Evolutionary conservation across 2,329 filamentous ascomycete species (phyloP).

Genomic region (Colletotrichum salicis): DNA sequence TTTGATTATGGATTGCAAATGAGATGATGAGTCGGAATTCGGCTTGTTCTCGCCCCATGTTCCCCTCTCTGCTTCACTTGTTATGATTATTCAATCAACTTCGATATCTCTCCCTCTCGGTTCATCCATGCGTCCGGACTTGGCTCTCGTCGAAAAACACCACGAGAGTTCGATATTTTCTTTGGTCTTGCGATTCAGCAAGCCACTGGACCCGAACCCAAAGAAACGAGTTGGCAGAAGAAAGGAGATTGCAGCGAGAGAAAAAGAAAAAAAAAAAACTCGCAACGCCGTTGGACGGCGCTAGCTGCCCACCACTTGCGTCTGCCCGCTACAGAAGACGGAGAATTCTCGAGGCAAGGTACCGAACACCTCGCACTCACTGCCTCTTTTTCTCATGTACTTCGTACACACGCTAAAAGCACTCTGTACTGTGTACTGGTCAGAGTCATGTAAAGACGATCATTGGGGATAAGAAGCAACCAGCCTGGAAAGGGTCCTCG

Average conservation of each 20-base stretch:
- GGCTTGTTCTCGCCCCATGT: not conserved
- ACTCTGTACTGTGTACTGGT: not conserved
- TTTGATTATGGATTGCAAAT: not conserved
- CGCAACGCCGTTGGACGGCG: not conserved
- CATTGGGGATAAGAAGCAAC: conserved; percentile 23
- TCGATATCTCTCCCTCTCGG: not conserved
- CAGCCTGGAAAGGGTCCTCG: conserved; percentile 5
- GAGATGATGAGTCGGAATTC: not conserved
- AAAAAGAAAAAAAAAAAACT: not conserved
- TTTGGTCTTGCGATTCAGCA: not conserved
- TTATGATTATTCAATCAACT: not conserved
- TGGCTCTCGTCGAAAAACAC: not conserved
- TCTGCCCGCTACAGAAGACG: conserved; percentile 11
- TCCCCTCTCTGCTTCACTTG: not conserved
- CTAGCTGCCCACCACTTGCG: conserved; percentile 6
- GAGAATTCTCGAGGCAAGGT: not conserved
- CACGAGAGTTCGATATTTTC: not conserved
- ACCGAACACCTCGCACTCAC: not conserved
- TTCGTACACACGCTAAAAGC: not conserved
- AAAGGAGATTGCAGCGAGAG: not conserved
- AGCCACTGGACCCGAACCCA: not conserved
- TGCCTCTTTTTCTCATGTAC: not conserved
- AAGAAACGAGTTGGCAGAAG: not conserved
- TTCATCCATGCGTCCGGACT: not conserved
- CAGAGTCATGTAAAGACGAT: conserved; percentile 28